A percentile compares a stretch with the other conserved stretches of the same genome.
phyloP scores from a whole-genome alignment of 768 basidiomycete species.

The Kwoniella dejecticola region DNA sequence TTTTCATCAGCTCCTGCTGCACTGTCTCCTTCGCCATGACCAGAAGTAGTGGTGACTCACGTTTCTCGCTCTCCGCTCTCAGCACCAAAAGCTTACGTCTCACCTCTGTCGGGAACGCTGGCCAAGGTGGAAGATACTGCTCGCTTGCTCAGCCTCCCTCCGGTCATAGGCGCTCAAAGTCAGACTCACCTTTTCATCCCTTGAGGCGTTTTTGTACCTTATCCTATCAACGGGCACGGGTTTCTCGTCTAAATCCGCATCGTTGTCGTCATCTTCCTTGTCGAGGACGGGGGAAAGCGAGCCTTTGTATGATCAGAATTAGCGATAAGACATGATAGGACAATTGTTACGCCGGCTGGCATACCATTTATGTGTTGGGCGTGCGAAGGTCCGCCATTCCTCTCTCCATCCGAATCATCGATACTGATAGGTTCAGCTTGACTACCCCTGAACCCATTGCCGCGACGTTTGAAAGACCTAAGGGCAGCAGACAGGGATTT shows the following conservation, averaged over 20 bases:
- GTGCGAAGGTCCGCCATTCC: slow-evolving; percentile 20
- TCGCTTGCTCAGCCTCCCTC: neutral
- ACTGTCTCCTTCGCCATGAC: neutral
- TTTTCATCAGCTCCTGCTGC: neutral
- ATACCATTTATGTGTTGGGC: neutral
- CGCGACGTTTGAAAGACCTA: neutral
- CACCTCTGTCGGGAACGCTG: slow-evolving; percentile 32
- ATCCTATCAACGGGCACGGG: slow-evolving; percentile 1
- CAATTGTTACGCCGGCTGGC: no score
- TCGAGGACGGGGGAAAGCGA: slow-evolving; percentile 9
- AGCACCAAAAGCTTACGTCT: slow-evolving; percentile 19
- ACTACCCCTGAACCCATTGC: slow-evolving; percentile 10
- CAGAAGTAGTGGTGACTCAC: no score
- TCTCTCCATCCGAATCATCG: slow-evolving; percentile 33
- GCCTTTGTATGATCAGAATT: neutral
- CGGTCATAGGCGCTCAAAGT: no score
- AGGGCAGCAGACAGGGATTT: slow-evolving; percentile 17
- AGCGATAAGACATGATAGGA: no score
- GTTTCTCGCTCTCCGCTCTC: slow-evolving; percentile 21
- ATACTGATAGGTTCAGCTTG: slow-evolving; percentile 32
- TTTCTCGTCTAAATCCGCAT: neutral
- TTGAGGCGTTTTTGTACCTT: slow-evolving; percentile 30
- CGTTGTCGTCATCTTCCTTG: neutral
- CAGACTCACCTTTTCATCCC: slow-evolving; percentile 29
- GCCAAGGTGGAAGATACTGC: slow-evolving; percentile 44